Evolutionary conservation across 2,329 filamentous ascomycete species (phyloP).

Genomic region (Sclerotiophoma versabilis): DNA sequence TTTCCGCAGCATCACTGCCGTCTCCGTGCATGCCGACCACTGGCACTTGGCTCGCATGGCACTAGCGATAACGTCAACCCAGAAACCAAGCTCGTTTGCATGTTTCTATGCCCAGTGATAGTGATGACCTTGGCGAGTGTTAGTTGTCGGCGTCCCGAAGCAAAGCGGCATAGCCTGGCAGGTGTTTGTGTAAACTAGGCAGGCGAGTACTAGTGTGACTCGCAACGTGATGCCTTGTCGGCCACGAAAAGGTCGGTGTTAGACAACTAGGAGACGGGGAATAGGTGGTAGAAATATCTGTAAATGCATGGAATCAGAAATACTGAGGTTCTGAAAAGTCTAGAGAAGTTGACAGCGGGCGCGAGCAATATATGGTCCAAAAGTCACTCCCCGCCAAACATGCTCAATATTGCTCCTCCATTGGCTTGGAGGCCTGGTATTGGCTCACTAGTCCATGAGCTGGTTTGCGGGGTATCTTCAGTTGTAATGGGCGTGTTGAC

Average conservation of each 20-base stretch:
- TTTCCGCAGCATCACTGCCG: not conserved
- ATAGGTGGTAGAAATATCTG: not conserved
- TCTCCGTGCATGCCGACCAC: conserved; percentile 8
- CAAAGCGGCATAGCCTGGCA: conserved; percentile 7
- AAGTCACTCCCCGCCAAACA: not conserved
- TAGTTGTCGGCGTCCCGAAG: not conserved
- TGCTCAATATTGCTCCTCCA: conserved; percentile 10
- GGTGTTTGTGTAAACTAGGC: not conserved
- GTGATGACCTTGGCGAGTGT: conserved; percentile 6
- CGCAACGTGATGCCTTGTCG: not conserved
- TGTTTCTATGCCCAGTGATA: conserved; percentile 14
- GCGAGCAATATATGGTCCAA: not conserved
- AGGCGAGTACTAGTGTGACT: not conserved
- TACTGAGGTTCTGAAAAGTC: not conserved
- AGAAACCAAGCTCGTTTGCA: not conserved
- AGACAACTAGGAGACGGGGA: not conserved
- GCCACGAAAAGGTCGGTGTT: not conserved
- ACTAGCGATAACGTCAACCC: conserved; percentile 14
- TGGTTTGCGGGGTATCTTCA: not conserved
- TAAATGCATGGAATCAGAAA: not conserved
- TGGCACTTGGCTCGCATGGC: conserved; percentile 18
- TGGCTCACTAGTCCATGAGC: not conserved
- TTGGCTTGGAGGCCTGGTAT: not conserved
- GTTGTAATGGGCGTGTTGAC: not conserved
- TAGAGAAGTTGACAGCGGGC: not conserved